phyloP scores from a whole-genome alignment of 768 basidiomycete species.

The Leucosporidium yakuticum region DNA sequence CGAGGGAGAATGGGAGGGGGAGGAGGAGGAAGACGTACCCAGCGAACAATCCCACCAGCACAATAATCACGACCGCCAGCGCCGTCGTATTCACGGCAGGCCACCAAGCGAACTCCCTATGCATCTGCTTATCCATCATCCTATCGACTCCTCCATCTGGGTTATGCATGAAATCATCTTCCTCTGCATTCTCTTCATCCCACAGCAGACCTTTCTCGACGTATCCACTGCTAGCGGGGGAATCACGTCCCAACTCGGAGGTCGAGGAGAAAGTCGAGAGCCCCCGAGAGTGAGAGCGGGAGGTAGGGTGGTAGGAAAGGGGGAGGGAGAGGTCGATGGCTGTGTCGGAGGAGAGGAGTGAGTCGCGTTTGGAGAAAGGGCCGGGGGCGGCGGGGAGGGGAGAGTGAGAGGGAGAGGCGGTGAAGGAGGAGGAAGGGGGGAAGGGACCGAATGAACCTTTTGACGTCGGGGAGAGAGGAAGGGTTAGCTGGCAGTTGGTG shows the following conservation, averaged over 20 bases:
- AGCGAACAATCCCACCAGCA: slow-evolving; percentile 73
- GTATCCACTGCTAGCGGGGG: neutral
- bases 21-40: slow-evolving; percentile 57
- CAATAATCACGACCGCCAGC: slow-evolving; percentile 67
- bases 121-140: slow-evolving; percentile 42
- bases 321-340: neutral
- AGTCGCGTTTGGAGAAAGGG: neutral
- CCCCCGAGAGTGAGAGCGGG: neutral
- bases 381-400: neutral
- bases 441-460: neutral
- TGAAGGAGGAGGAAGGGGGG: neutral
- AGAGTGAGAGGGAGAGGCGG: neutral
- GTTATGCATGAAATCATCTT: slow-evolving; percentile 37
- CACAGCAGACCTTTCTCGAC: slow-evolving; percentile 24
- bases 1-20: neutral
- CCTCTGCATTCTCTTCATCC: slow-evolving; percentile 36
- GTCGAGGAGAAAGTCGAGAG: neutral
- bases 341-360: neutral
- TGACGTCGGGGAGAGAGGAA: neutral
- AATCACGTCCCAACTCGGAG: neutral
- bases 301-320: neutral
- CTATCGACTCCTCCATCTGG: slow-evolving; percentile 48
- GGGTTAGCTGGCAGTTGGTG: too few species aligned
- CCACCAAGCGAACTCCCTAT: slow-evolving; percentile 71
- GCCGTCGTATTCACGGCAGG: slow-evolving; percentile 69